Evolutionary conservation across 495 filamentous ascomycete species (phyloP), one percentile per base, ranked within the genome.

Genomic region (Penicillium atrosanguineum): DNA sequence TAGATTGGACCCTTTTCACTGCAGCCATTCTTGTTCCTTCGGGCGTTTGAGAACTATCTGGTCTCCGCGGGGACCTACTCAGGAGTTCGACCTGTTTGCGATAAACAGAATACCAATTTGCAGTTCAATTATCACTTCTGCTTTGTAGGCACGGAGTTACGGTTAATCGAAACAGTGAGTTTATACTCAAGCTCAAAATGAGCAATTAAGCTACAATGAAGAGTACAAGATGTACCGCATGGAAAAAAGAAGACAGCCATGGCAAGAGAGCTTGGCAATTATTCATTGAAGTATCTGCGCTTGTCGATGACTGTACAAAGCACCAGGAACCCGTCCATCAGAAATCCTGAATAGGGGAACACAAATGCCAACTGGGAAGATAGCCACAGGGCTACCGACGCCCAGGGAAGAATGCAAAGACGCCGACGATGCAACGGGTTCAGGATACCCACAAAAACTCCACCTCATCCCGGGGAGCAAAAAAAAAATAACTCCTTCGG

Each of bases 401-500:
- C 48, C 52, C 37, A 36, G 16, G 15, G n/a, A 46, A 40, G 23
- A 52, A 64, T 52, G 41, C 51, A 49, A 57, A 53, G 52, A 61
- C 45, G 59, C 46, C 46, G 55, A 64, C 57, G 48, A 66, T 66
- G 63, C 63, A 64, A 61, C 45, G 44, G 51, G 39, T 20, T 52
- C 38, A 19, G 21, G 31, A 44, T 39, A 48, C 50, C 42, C 40
- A 42, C 41, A 39, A 28, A 34, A 44, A 26, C 44, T 41, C 45
- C 36, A 50, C 48, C 55, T 34, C 47, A 39, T 31, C 39, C 31
- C 14, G 31, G 31, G 12, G 14, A 34, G 31, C 47, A 2, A 36
- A 9, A 26, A 41, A 41, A 44, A 20, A 51, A 8, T 34, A 34
- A 14, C 31, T 15, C 31, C 11, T 31, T 28, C 40, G 28, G 44